These are phyloP conservation scores for Penicillium sp. DNA, from an alignment of 2,329 filamentous ascomycete species.

Conservation along the genomic window DNA sequence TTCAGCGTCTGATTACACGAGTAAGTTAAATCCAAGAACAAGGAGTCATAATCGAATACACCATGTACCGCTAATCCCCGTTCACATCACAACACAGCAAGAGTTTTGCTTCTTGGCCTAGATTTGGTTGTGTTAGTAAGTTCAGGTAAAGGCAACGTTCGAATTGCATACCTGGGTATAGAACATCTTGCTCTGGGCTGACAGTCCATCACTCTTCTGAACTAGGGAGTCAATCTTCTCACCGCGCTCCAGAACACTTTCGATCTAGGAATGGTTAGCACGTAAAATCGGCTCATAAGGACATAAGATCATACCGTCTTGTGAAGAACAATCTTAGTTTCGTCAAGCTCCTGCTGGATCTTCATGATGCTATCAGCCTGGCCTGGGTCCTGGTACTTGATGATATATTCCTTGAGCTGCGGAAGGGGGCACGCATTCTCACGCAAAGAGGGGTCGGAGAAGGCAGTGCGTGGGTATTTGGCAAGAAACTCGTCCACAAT, in stretches of 20 bases:
- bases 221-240: constrained; percentile 97
- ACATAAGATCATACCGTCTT: constrained; percentile 73
- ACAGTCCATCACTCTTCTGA: constrained; percentile 87
- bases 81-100: constrained; percentile 68
- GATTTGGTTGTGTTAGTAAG: constrained; percentile 1
- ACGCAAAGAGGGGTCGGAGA: constrained; percentile 55
- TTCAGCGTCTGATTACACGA: constrained; percentile 18
- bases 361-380: constrained; percentile 90
- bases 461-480: constrained; percentile 70
- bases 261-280: constrained; percentile 24
- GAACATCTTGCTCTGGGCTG: constrained; percentile 95
- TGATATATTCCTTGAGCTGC: constrained; percentile 74
- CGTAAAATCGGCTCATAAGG: constrained; percentile 40
- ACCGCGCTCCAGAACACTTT: constrained; percentile 69
- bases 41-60: not conserved
- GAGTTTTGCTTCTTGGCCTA: constrained; percentile 79
- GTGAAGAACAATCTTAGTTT: constrained; percentile 95
- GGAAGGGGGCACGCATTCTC: constrained; percentile 60
- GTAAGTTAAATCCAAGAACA: constrained; percentile 12
- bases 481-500: constrained; percentile 82
- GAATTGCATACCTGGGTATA: constrained; percentile 64
- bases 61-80: not conserved
- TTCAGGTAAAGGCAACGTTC: not conserved
- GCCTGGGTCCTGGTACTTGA: constrained; percentile 79
- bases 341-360: constrained; percentile 94